A percentile compares a stretch with the other conserved stretches of the same genome.
Conservation (phyloP, 176 grass and related monocot species). For the Cenchrus purpureus region DNA sequence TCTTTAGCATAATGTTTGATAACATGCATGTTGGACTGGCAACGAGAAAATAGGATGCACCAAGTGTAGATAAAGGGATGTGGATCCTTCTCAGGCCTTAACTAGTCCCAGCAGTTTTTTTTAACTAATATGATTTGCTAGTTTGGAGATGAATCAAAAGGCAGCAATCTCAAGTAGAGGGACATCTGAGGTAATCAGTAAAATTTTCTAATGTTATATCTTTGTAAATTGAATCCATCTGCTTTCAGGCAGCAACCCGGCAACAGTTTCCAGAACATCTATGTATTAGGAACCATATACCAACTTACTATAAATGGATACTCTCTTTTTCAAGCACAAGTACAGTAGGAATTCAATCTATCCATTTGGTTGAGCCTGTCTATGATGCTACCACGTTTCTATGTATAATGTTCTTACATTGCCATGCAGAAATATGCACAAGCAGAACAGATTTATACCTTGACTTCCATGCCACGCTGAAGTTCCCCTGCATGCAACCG, state of each 20-base stretch:
- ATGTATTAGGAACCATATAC: slow-evolving; percentile 10
- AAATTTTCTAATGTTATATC: background rate
- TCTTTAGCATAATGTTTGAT: slow-evolving; percentile 23
- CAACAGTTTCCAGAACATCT: slow-evolving; percentile 15
- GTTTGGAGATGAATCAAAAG: slow-evolving; percentile 1
- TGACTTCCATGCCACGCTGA: slow-evolving; percentile 86
- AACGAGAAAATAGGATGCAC: slow-evolving; percentile 7
- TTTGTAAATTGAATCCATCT: background rate
- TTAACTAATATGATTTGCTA: slow-evolving; percentile 5
- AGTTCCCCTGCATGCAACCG: slow-evolving; percentile 90
- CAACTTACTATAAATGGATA: background rate
- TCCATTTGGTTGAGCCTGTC: slow-evolving; percentile 18
- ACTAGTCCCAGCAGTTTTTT: background rate
- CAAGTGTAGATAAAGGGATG: slow-evolving; percentile 7
- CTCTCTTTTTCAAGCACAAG: background rate
- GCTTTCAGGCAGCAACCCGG: background rate
- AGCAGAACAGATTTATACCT: slow-evolving; percentile 59
- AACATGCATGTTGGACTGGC: slow-evolving; percentile 1
- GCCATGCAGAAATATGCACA: slow-evolving; percentile 18
- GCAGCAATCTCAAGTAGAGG: background rate
- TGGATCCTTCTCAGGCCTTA: background rate
- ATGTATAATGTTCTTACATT: slow-evolving; percentile 10
- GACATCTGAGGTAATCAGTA: background rate
- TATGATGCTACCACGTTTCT: slow-evolving; percentile 12
- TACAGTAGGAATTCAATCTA: background rate